Evolutionary conservation across 495 filamentous ascomycete genomes (phyloP), one percentile per base, ranked within the genome.

Genomic region (Astrothelium macrocarpum): DNA sequence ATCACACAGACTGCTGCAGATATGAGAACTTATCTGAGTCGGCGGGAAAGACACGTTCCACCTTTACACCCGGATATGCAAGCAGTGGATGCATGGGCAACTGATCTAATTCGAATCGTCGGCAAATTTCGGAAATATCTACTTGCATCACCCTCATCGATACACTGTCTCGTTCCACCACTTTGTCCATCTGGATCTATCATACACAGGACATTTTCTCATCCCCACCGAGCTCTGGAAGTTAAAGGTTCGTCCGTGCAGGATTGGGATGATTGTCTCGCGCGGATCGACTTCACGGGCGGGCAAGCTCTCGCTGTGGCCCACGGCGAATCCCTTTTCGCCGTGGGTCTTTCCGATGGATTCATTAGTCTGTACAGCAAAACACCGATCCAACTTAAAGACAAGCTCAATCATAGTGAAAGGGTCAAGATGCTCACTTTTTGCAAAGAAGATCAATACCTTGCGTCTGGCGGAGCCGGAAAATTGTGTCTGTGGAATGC

Each of bases 151-250:
- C 74, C 73, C 1, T 45, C 67, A 18, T 62, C 73, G 1, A 74
- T 77, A n/a, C 70, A 75, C 63, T 68, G 53, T 1, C 60, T 76
- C 0, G 69, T 75, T 45, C 73, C 64, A 2, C 70, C 71, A 10
- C 67, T 79, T 43, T 79, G 75, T 68, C 77, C 76, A 7, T 59
- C 62, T 16, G 68, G 68, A 29, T 76, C 75, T 32, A 61, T 64
- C 18, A 68, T 77, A 25, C 68, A 65, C 39, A 73, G 63, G 59
- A 71, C 34, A 42, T 67, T 56, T 53, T 62, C 59, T 63, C 61
- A 32, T 18, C 49, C 23, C 29, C 66, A 56, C 29, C 62, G 68
- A 32, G 63, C 49, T 1, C 45, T 74, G 12, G 29, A 26, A 18
- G 61, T 73, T 18, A 59, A 66, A 23, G 74, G 74, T 2, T 63